Percentiles rank a stretch among this genome's conserved stretches.
phyloP scores from a whole-genome alignment of 2,329 filamentous ascomycete species.

The Colletotrichum sp. region DNA sequence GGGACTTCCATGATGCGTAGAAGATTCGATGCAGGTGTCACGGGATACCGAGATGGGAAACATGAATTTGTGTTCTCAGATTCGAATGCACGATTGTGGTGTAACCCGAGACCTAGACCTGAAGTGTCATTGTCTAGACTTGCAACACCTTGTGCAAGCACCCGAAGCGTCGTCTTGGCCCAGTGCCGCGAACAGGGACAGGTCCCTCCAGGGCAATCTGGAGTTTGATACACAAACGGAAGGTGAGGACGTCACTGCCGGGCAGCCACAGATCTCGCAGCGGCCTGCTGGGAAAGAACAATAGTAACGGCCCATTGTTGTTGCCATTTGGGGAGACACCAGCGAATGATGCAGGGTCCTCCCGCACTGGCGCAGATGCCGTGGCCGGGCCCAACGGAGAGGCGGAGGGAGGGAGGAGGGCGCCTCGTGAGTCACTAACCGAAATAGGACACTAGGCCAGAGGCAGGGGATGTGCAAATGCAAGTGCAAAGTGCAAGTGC shows the following conservation, averaged over 20 bases:
- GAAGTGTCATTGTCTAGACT: neutral
- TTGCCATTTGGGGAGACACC: neutral
- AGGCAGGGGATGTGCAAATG: neutral
- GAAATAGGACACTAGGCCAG: neutral
- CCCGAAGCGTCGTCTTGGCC: neutral
- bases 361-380: neutral
- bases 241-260: neutral
- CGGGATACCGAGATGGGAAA: neutral
- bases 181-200: neutral
- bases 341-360: constrained; percentile 1
- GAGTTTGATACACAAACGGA: neutral
- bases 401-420: neutral
- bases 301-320: neutral
- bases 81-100: neutral
- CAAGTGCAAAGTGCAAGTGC: neutral
- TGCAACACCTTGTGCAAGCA: neutral
- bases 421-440: neutral
- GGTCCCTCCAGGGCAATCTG: neutral
- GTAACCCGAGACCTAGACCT: neutral
- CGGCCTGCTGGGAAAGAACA: neutral
- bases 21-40: neutral
- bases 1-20: neutral
- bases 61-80: neutral
- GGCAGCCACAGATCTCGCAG: neutral
- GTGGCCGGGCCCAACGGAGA: neutral